A percentile compares a stretch with the other conserved stretches of the same genome.
Conservation (phyloP, 768 basidiomycete species). For the Suillus subaureus region DNA sequence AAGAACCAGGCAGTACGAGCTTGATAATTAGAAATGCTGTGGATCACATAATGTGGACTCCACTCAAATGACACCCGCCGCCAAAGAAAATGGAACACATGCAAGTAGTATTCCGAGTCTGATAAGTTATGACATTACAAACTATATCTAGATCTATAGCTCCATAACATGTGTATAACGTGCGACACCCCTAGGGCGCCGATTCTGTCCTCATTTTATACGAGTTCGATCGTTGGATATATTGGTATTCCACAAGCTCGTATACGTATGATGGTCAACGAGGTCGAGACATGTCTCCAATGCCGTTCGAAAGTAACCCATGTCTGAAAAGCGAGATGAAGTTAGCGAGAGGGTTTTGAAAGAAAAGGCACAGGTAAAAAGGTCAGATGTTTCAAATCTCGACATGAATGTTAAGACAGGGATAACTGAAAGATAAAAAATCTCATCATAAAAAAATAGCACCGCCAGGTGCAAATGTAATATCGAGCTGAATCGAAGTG, state of each 20-base stretch:
- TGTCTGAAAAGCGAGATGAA: not conserved
- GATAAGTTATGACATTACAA: not conserved
- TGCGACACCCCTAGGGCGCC: too few species aligned
- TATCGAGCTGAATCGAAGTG: not conserved
- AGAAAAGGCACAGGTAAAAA: not conserved
- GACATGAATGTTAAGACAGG: conserved; percentile 33
- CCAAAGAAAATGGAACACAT: not conserved
- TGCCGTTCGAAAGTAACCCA: not conserved
- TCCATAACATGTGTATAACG: not conserved
- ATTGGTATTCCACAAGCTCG: not conserved
- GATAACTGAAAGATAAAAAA: conserved; percentile 28
- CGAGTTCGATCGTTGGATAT: not conserved
- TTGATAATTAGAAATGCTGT: not conserved
- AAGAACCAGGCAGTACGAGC: too few species aligned
- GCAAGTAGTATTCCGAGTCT: not conserved
- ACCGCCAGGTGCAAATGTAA: not conserved
- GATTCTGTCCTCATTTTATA: not conserved
- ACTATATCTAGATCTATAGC: not conserved
- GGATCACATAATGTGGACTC: not conserved
- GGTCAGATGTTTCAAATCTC: conserved; percentile 20
- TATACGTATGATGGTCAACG: not conserved
- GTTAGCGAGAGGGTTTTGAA: not conserved
- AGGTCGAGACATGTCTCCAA: not conserved
- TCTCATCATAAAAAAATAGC: conserved; percentile 21
- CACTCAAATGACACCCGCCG: not conserved